Percentiles rank a stretch among this genome's conserved stretches.
Conservation (phyloP, 2,329 filamentous ascomycete species). For the Podosphaera fusca region DNA sequence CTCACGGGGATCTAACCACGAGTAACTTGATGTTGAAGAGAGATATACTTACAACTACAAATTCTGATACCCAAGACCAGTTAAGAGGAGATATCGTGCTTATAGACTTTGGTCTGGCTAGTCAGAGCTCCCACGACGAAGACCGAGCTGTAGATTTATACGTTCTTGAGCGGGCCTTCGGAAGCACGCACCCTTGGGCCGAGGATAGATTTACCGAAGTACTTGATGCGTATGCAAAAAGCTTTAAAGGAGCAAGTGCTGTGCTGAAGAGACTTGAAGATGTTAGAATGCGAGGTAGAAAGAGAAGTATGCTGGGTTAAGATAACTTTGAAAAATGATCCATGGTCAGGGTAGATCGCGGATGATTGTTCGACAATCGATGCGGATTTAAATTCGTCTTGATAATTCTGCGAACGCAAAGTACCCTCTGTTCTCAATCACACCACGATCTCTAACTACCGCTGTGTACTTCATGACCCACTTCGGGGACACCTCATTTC, state of each 20-base stretch:
- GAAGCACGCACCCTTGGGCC: constrained; percentile 75
- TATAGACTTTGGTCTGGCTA: constrained; percentile 85
- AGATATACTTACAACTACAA: constrained; percentile 2
- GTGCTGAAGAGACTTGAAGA: constrained; percentile 73
- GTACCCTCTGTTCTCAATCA: constrained; percentile 96
- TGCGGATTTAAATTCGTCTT: no score
- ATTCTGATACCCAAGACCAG: constrained; percentile 8
- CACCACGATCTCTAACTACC: constrained; percentile 76
- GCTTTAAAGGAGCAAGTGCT: constrained; percentile 49
- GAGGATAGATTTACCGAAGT: constrained; percentile 55
- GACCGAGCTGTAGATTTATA: constrained; percentile 92
- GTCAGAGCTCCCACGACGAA: constrained; percentile 62
- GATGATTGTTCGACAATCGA: no score
- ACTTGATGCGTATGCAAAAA: constrained; percentile 47
- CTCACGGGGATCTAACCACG: constrained; percentile 90
- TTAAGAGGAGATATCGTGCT: constrained; percentile 58
- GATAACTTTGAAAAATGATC: not conserved
- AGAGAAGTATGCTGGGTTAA: constrained; percentile 88
- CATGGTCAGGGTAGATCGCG: no score
- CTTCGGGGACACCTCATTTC: constrained; percentile 60
- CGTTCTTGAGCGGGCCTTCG: constrained; percentile 83
- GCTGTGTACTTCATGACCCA: constrained; percentile 98
- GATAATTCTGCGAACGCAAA: constrained; percentile 37
- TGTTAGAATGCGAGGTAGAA: constrained; percentile 78
- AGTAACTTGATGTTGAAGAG: constrained; percentile 74